Evolutionary conservation across 257 asterid species (phyloP).

Genomic region (Solanum etuberosum): DNA sequence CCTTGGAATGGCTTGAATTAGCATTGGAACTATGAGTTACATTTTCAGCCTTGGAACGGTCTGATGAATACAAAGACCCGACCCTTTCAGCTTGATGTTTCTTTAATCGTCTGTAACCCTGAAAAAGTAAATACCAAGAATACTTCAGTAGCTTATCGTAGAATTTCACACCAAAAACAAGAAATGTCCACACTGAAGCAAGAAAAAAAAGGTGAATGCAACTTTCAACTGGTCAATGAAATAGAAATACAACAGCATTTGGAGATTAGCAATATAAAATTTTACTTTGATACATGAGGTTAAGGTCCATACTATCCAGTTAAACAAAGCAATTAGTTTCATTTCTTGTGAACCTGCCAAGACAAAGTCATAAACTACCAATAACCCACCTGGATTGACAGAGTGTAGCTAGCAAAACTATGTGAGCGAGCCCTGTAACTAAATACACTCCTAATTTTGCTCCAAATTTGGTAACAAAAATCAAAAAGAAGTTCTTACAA

Average conservation of each 20-base stretch:
- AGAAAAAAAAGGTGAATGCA: background rate
- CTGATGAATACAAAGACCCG: background rate
- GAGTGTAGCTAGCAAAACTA: background rate
- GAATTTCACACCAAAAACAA: background rate
- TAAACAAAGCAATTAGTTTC: background rate
- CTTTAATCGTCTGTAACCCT: conserved; percentile 6
- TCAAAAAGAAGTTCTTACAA: background rate
- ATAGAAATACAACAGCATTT: background rate
- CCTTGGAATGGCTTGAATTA: background rate
- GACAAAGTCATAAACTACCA: background rate
- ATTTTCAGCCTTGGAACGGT: background rate
- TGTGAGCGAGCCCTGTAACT: background rate
- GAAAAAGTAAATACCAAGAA: background rate
- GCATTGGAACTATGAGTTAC: background rate
- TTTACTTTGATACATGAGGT: background rate
- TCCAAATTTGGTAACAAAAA: background rate
- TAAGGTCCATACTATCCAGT: background rate
- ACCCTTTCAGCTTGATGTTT: background rate
- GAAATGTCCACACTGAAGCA: background rate
- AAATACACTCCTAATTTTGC: background rate
- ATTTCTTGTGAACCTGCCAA: background rate
- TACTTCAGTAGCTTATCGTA: background rate
- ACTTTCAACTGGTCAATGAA: background rate
- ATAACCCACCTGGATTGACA: background rate
- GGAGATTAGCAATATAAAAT: background rate